phyloP scores from a whole-genome alignment of 345 rosid species.

The Populus simonii region DNA sequence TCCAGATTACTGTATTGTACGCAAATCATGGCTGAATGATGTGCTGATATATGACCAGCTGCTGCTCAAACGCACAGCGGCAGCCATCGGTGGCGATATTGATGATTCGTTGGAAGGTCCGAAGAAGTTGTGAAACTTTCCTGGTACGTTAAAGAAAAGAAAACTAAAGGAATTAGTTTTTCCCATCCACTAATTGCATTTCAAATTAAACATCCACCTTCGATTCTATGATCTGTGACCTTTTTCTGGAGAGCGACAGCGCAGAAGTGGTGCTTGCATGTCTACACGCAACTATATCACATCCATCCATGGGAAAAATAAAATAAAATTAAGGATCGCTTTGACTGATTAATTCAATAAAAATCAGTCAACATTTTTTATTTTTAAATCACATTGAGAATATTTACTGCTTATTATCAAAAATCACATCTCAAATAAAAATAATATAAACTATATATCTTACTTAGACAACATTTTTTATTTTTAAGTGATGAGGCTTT shows the following conservation, averaged over 20 bases:
- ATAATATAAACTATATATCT: too few species aligned
- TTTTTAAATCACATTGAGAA: too few species aligned
- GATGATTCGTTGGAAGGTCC: neutral
- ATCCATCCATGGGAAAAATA: neutral
- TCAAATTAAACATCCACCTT: neutral
- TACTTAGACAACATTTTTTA: too few species aligned
- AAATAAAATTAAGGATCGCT: neutral
- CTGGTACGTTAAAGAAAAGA: neutral
- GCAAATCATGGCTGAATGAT: neutral
- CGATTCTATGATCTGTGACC: neutral
- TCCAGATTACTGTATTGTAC: too few species aligned
- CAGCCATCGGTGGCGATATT: neutral
- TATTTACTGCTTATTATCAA: too few species aligned
- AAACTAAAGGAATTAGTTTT: too few species aligned
- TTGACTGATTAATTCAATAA: too few species aligned
- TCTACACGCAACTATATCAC: neutral
- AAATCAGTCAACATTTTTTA: too few species aligned
- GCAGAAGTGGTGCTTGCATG: neutral
- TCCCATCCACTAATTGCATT: neutral
- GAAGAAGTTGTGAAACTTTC: neutral
- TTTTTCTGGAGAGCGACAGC: neutral
- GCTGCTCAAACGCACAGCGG: neutral
- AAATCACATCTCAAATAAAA: too few species aligned
- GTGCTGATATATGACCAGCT: neutral
- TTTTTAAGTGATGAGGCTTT: too few species aligned